phyloP scores from a whole-genome alignment of 352 stramenopile species.

The Phytophthora aleatoria region DNA sequence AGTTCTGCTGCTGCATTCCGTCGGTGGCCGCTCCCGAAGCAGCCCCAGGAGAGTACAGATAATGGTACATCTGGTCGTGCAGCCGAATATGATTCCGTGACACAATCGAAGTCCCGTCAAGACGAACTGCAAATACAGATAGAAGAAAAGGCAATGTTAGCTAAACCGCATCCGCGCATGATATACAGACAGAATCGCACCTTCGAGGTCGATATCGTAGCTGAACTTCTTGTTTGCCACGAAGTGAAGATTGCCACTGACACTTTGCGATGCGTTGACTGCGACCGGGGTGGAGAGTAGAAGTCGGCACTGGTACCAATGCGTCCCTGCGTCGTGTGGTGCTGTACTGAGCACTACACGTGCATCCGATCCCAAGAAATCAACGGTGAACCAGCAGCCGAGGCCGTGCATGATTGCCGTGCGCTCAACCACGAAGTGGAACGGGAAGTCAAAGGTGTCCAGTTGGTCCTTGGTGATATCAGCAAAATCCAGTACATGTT shows the following conservation, averaged over 20 bases:
- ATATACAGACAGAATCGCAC: slow-evolving; percentile 22
- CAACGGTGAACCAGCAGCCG: slow-evolving; percentile 98
- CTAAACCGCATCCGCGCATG: background rate
- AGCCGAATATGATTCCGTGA: slow-evolving; percentile 88
- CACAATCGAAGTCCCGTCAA: slow-evolving; percentile 89
- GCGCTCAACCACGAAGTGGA: slow-evolving; percentile 85
- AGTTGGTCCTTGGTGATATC: slow-evolving; percentile 79
- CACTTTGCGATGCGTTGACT: slow-evolving; percentile 88
- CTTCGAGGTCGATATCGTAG: slow-evolving; percentile 93
- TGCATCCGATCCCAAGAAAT: slow-evolving; percentile 93
- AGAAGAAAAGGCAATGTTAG: slow-evolving; percentile 9
- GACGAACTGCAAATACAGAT: slow-evolving; percentile 55
- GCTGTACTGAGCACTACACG: slow-evolving; percentile 88
- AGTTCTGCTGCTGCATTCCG: slow-evolving; percentile 14
- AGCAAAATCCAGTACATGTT: slow-evolving; percentile 89
- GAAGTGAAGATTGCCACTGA: slow-evolving; percentile 92
- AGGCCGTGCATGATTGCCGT: slow-evolving; percentile 96
- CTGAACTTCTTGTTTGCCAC: slow-evolving; percentile 96
- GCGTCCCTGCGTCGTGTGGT: slow-evolving; percentile 69
- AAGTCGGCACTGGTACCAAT: slow-evolving; percentile 95
- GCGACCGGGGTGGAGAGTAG: slow-evolving; percentile 91
- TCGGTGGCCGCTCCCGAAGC: slow-evolving; percentile 20
- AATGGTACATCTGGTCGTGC: slow-evolving; percentile 97
- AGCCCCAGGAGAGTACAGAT: slow-evolving; percentile 64
- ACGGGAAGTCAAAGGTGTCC: slow-evolving; percentile 91